These are phyloP conservation scores for Neurospora sp. DNA, from an alignment of 2,329 filamentous ascomycete genomes.

Conservation along the genomic window DNA sequence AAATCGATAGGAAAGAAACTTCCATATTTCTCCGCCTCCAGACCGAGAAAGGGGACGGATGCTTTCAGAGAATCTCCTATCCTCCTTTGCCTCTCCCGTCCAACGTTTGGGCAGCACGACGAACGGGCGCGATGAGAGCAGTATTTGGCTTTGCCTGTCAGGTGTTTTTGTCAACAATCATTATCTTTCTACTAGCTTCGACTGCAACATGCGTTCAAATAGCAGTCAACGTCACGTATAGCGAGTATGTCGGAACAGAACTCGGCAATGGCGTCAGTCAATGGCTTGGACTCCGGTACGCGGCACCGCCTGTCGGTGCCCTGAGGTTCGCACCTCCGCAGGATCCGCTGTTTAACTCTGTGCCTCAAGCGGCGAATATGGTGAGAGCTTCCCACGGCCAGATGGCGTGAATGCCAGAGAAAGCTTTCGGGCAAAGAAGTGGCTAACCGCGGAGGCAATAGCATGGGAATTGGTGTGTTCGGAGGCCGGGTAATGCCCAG, in stretches of 20 bases:
- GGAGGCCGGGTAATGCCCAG: slow-evolving; percentile 19
- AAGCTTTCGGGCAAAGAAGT: slow-evolving; percentile 9
- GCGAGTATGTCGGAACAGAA: slow-evolving; percentile 50
- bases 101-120: not conserved
- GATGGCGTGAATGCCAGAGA: slow-evolving; percentile 11
- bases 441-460: slow-evolving; percentile 12
- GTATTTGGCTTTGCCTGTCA: not conserved
- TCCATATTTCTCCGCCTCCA: not conserved
- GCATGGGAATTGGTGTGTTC: slow-evolving; percentile 21
- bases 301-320: slow-evolving; percentile 55
- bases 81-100: not conserved
- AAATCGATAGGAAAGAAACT: not conserved
- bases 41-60: not conserved
- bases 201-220: slow-evolving; percentile 13
- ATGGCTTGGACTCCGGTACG: slow-evolving; percentile 70
- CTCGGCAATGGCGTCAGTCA: slow-evolving; percentile 50
- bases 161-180: not conserved
- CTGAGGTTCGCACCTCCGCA: slow-evolving; percentile 59
- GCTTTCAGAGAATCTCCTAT: not conserved
- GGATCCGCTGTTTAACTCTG: slow-evolving; percentile 42
- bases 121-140: not conserved
- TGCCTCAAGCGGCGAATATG: slow-evolving; percentile 42
- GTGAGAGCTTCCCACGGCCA: slow-evolving; percentile 25
- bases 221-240: slow-evolving; percentile 55
- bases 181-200: not conserved